phyloP scores from a whole-genome alignment of 1,139 yeast species.

The Pichiaceae sp. region DNA sequence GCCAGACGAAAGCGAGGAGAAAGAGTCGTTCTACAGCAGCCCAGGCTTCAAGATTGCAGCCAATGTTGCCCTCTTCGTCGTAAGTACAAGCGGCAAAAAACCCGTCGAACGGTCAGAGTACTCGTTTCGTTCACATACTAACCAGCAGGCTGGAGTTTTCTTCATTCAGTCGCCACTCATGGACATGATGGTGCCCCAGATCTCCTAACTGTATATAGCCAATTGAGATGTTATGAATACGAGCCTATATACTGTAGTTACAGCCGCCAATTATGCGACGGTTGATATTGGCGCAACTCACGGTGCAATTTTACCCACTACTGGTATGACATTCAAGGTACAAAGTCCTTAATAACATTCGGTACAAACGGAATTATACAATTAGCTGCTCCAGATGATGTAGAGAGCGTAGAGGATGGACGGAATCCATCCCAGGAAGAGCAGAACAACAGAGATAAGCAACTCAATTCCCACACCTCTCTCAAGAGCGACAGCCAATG shows the following conservation, averaged over 20 bases:
- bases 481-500: constrained; percentile 62
- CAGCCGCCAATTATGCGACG: no score
- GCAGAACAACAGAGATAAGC: constrained; percentile 53
- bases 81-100: no score
- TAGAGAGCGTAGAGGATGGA: constrained; percentile 68
- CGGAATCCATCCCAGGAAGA: constrained; percentile 65
- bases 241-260: no score
- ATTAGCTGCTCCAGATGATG: constrained; percentile 31
- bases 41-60: constrained; percentile 60
- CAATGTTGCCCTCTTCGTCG: constrained; percentile 56
- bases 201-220: constrained; percentile 26
- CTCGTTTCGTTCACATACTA: constrained; percentile 5
- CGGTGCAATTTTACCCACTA: no score
- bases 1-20: constrained; percentile 8
- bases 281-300: no score
- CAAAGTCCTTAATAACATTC: no score
- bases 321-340: no score
- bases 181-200: constrained; percentile 78
- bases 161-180: constrained; percentile 70
- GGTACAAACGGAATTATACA: no score
- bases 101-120: no score
- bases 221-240: no score
- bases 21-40: constrained; percentile 44
- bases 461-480: constrained; percentile 55
- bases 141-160: constrained; percentile 51